Conservation (phyloP, 192 early-diverging fungal species). For the Dissophora ornata region DNA sequence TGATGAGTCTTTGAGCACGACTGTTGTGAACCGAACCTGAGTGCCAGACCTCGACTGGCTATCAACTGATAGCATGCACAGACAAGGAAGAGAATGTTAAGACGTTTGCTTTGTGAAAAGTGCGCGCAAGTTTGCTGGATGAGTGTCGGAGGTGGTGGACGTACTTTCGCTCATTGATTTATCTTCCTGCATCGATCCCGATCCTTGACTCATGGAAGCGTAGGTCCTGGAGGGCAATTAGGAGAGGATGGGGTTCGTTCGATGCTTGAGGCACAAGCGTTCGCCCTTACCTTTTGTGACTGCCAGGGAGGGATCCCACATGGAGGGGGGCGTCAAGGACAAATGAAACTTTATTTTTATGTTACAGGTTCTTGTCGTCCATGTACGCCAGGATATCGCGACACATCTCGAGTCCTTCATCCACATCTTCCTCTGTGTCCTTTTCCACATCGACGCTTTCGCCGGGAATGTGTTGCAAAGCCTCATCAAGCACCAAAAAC, state of each 20-base stretch:
- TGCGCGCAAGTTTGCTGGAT: too few species aligned
- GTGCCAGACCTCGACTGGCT: too few species aligned
- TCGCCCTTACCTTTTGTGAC: too few species aligned
- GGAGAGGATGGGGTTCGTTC: not conserved
- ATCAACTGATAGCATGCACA: too few species aligned
- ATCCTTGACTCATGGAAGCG: not conserved
- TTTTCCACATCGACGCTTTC: too few species aligned
- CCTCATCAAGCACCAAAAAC: conserved; percentile 21
- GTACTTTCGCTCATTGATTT: too few species aligned
- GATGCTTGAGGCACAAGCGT: too few species aligned
- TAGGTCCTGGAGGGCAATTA: too few species aligned
- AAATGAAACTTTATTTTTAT: not conserved
- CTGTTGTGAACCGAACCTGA: not conserved
- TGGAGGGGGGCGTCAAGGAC: not conserved
- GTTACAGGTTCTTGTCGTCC: conserved; percentile 4
- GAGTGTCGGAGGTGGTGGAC: too few species aligned
- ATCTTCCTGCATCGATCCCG: not conserved
- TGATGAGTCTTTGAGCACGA: not conserved
- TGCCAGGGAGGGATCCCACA: too few species aligned
- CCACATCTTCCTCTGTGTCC: conserved; percentile 1
- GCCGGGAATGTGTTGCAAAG: not conserved
- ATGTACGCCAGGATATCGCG: conserved; percentile 23
- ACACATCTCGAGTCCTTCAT: conserved; percentile 7
- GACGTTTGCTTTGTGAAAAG: too few species aligned
- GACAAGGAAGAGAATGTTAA: too few species aligned